Evolutionary conservation across 345 rosid species (phyloP).

Genomic region (Salix dunnii): DNA sequence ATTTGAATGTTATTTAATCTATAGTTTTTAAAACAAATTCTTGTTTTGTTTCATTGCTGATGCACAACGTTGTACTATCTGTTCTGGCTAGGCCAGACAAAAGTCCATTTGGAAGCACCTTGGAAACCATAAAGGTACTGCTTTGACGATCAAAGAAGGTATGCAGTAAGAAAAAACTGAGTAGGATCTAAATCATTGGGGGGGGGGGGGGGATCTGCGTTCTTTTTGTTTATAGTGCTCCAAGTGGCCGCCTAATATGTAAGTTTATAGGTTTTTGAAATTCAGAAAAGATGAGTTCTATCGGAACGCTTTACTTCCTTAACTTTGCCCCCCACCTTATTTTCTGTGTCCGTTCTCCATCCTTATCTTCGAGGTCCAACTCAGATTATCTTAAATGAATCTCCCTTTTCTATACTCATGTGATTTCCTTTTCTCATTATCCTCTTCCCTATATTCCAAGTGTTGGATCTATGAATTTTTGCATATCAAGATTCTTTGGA

Average conservation of each 20-base stretch:
- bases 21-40: no score
- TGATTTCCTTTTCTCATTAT: background rate
- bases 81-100: background rate
- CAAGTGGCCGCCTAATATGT: background rate
- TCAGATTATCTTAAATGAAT: background rate
- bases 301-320: background rate
- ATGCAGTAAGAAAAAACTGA: background rate
- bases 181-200: background rate
- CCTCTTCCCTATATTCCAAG: background rate
- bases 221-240: background rate
- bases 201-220: no score
- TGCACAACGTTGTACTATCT: background rate
- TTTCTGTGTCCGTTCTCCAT: background rate
- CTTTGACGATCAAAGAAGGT: conserved; percentile 1
- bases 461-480: background rate
- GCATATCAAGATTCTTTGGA: background rate
- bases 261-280: background rate
- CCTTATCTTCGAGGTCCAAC: background rate
- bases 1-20: background rate
- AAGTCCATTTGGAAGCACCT: background rate
- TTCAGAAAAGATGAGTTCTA: background rate
- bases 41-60: background rate
- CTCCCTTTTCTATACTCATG: background rate
- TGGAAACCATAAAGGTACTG: background rate
- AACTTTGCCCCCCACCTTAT: background rate